Conservation (phyloP, 441 rosid genomes). For the Sinapis alba region DNA sequence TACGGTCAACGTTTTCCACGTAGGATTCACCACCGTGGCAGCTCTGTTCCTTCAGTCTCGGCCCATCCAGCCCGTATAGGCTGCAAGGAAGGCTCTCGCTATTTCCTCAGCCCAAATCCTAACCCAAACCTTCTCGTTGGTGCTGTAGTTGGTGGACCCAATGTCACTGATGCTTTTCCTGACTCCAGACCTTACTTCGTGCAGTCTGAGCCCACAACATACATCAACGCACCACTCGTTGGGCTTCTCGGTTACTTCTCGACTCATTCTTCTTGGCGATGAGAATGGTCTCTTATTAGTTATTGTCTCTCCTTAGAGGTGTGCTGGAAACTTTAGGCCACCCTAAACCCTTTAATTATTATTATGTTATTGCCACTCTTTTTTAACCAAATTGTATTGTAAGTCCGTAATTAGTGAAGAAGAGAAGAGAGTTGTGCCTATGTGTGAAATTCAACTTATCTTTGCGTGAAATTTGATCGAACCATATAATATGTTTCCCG, state of each 20-base stretch:
- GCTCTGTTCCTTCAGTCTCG: slow-evolving; percentile 60
- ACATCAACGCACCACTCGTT: slow-evolving; percentile 72
- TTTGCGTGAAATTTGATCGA: background rate
- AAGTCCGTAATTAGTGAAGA: slow-evolving; percentile 37
- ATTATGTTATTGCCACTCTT: slow-evolving; percentile 30
- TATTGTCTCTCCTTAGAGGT: slow-evolving; percentile 26
- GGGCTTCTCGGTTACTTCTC: slow-evolving; percentile 70
- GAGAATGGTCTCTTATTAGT: slow-evolving; percentile 7
- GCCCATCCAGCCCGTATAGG: slow-evolving; percentile 54
- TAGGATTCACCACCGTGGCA: slow-evolving; percentile 75
- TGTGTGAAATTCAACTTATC: background rate
- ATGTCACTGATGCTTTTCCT: slow-evolving; percentile 64
- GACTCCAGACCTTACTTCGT: slow-evolving; percentile 69
- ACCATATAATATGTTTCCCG: no score
- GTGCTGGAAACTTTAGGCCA: slow-evolving; percentile 42
- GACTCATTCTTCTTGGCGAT: slow-evolving; percentile 52
- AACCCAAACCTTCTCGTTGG: slow-evolving; percentile 63
- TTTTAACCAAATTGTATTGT: slow-evolving; percentile 38
- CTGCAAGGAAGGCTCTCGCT: slow-evolving; percentile 62
- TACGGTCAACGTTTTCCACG: slow-evolving; percentile 60
- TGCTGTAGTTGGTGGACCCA: slow-evolving; percentile 73
- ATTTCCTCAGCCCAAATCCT: slow-evolving; percentile 60
- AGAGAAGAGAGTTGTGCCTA: slow-evolving; percentile 3
- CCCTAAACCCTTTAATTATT: slow-evolving; percentile 17
- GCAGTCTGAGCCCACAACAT: slow-evolving; percentile 76